Base-by-base conservation (phyloP, 805 yeast species). In the Candida sphagnicola region DNA sequence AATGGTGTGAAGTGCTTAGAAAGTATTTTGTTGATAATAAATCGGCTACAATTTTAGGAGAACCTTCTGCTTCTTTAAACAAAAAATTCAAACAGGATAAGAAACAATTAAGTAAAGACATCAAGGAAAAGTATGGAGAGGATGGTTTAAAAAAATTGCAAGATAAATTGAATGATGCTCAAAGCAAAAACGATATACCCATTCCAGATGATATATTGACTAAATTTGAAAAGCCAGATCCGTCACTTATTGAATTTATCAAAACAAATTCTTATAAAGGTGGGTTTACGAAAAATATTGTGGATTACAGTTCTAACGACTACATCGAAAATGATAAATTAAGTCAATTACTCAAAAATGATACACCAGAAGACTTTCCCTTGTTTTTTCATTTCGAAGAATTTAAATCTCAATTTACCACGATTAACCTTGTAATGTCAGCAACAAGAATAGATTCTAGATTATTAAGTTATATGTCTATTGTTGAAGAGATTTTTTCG, bases 321-420 rank as follows among this genome's bases (percentile, higher is more conserved):
- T 45, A 45, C 32, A 33, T 52, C 14, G 50, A 54, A 14, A 57
- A 59, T 28, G 63, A 57, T 18, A 38, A 40, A 1, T 47, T 65
- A 21, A 47, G 48, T 26, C 28, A 41, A 15, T 16, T 31, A 2
- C 29, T 54, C 3, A 30, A 41, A n/a, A 34, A 45, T 2, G 68
- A 64, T 39, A 39, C 50, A 2, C 80, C 82, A 19, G 37, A 48
- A 1, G 66, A 72, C 36, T 71, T 83, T 44, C 88, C 90, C 4
- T 58, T 90, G 28, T 80, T 78, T 44, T 56, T 90, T 37, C 93
- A 88, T 54, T 73, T 85, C 49, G 97, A 93, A 59, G 77, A 82
- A 46, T 82, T 77, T 53, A 75, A 80, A 39, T 85, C 96, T 1
- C 81, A 85, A 51, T 93, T 91, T 55, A 77, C 86, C 25, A 78